phyloP scores from a whole-genome alignment of 345 rosid species.

The Raphanus sativus region DNA sequence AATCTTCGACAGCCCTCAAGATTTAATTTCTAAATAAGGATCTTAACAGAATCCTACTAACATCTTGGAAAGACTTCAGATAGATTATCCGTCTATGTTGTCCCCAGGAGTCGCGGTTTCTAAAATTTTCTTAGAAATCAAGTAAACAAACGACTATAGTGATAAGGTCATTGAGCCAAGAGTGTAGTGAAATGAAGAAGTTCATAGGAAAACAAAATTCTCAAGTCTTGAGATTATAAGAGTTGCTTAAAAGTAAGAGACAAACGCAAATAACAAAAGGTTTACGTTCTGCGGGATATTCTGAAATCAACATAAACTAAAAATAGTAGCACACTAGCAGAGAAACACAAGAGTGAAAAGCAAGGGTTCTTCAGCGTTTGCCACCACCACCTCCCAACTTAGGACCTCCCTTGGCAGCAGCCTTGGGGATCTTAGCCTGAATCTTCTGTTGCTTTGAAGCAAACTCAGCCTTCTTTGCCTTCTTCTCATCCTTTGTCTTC shows the following conservation, averaged over 20 bases:
- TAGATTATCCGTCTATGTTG: no score
- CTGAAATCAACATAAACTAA: constrained; percentile 30
- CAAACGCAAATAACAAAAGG: constrained; percentile 16
- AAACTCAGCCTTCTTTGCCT: constrained; percentile 41
- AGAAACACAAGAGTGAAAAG: not conserved
- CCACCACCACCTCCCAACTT: constrained; percentile 49
- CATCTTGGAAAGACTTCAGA: no score
- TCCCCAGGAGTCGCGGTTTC: no score
- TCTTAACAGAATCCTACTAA: no score
- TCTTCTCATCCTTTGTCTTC: constrained; percentile 44
- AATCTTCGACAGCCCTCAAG: no score
- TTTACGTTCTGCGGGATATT: constrained; percentile 22
- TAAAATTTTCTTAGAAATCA: no score
- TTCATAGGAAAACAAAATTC: no score
- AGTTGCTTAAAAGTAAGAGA: not conserved
- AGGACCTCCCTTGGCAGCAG: constrained; percentile 41
- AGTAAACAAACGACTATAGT: no score
- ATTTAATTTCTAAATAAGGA: no score
- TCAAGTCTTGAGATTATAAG: no score
- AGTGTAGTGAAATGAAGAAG: no score
- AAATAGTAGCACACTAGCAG: not conserved
- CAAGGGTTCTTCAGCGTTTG: constrained; percentile 34
- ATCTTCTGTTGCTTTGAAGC: constrained; percentile 38
- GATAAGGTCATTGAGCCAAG: no score
- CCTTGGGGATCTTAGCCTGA: constrained; percentile 37